These are phyloP conservation scores for Penicillium sp. DNA, from an alignment of 2,329 filamentous ascomycete species.

Conservation along the genomic window DNA sequence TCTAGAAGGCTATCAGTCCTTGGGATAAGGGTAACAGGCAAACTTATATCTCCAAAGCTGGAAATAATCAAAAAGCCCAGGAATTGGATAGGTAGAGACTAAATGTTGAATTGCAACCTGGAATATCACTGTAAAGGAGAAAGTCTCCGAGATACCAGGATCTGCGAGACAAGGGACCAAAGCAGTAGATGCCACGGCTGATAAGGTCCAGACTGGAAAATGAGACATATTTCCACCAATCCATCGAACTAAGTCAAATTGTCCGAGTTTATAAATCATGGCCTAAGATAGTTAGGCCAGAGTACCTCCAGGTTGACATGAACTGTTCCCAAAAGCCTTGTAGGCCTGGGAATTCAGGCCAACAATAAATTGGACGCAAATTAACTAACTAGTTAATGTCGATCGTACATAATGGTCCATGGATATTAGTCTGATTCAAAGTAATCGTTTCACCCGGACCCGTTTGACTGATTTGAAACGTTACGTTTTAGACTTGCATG, in stretches of 20 bases:
- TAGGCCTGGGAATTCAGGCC: not conserved
- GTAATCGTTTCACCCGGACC: not conserved
- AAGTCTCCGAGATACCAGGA: not conserved
- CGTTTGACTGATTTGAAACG: not conserved
- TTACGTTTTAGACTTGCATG: not conserved
- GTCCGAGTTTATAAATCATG: not conserved
- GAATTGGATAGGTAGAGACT: not conserved
- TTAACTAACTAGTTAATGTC: no score
- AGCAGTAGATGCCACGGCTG: not conserved
- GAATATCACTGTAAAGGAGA: not conserved
- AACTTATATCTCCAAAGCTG: not conserved
- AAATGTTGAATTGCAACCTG: not conserved
- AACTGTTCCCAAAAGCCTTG: no score
- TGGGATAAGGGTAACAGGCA: not conserved
- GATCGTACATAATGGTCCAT: not conserved
- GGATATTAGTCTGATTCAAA: not conserved
- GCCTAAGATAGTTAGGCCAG: not conserved
- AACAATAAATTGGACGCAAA: not conserved
- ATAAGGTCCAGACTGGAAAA: not conserved
- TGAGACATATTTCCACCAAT: not conserved
- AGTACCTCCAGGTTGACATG: no score
- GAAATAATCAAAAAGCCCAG: not conserved
- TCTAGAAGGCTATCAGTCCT: not conserved
- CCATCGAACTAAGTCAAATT: not conserved
- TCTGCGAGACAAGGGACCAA: not conserved